Evolutionary conservation across 208 protist species (phyloP), one percentile per base, ranked within the genome.

Genomic region (Lotmaria passim): DNA sequence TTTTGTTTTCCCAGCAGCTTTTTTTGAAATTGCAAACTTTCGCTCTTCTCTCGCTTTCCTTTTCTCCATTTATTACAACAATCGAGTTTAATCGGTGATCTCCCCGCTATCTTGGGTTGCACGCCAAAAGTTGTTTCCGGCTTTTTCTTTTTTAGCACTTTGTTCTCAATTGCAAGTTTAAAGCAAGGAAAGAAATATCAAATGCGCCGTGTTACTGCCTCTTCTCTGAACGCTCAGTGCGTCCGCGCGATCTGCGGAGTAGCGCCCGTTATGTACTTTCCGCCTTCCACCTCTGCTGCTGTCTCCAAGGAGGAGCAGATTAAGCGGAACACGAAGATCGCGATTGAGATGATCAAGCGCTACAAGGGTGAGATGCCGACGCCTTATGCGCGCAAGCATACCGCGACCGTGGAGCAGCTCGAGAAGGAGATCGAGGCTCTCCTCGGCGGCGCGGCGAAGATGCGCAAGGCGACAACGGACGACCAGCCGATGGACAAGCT

Each of bases 401-500:
- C 69, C 23, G 73, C 73, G 38, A 93, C 91, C 34, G 90, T 97
- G 76, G 89, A 94, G 79, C 78, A 96, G 73, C 70, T 97, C 44
- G 89, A 96, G 77, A 81, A 81, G 60, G 93, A 97, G 74, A 93
- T 97, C 68, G 88, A 97, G 75, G 75, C 85, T 36, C 85, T 97
- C 19, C 84, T 97, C 46, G 91, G 89, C 34, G 83, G 86, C 39
- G 83, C 89, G 34, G 70, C 85, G 55, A 95, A 91, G 61, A 75
- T 96, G 46, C 77, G 86, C 50, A 90, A 87, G 81, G 72, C 62
- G 15, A 58, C 79, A 33, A 86, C 79, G 44, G 91, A 97, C 73
- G 88, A 95, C 64, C 83, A 94, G 69, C 90, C 91, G 19, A 93
- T 97, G 89, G 91, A 95, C 63, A 95, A 97, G 75, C 76, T 97